Conservation (phyloP, 345 rosid species). For the Eucalyptus pumila region DNA sequence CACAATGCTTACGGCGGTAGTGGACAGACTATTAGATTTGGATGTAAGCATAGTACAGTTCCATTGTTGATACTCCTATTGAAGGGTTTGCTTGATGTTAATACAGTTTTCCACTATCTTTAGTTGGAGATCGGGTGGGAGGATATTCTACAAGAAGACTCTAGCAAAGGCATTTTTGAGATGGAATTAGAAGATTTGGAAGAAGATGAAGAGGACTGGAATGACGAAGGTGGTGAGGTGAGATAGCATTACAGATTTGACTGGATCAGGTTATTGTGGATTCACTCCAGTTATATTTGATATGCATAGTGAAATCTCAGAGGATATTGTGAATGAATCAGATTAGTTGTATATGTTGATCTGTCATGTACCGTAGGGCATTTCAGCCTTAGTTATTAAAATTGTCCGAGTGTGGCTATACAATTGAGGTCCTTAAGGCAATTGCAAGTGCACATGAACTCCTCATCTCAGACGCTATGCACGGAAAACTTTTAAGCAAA, state of each 20-base stretch:
- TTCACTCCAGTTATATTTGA: neutral
- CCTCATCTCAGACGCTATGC: neutral
- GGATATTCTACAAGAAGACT: slow-evolving; percentile 53
- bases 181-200: slow-evolving; percentile 68
- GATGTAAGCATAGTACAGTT: slow-evolving; percentile 50
- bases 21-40: slow-evolving; percentile 72
- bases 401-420: neutral
- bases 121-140: slow-evolving; percentile 84
- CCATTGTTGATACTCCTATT: neutral
- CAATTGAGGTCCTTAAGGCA: neutral
- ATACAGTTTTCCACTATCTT: neutral
- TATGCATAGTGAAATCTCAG: neutral
- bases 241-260: neutral
- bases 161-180: slow-evolving; percentile 65
- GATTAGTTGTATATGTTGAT: neutral
- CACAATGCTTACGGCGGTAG: slow-evolving; percentile 53
- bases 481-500: neutral
- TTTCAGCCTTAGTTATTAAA: neutral
- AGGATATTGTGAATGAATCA: neutral
- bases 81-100: neutral
- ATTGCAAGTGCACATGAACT: neutral
- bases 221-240: slow-evolving; percentile 40
- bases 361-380: neutral
- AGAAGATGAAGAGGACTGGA: slow-evolving; percentile 18
- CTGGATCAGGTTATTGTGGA: neutral